phyloP scores from a whole-genome alignment of 768 basidiomycete species.

The Auricularia heimuer region DNA sequence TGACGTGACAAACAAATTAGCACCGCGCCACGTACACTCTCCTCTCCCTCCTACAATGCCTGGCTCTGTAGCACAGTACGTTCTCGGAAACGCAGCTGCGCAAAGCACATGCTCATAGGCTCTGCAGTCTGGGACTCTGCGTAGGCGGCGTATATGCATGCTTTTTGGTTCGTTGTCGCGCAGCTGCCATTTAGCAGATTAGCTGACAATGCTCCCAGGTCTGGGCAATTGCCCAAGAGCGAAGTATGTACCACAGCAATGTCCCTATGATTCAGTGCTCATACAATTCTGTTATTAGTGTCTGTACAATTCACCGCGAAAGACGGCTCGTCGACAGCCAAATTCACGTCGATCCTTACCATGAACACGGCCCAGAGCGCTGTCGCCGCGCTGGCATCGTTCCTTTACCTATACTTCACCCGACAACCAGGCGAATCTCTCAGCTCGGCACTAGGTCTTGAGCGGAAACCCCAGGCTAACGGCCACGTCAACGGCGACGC shows the following conservation, averaged over 20 bases:
- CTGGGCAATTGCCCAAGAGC: slow-evolving; percentile 92
- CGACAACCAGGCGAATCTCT: slow-evolving; percentile 45
- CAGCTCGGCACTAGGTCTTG: slow-evolving; percentile 52
- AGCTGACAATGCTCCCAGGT: slow-evolving; percentile 33
- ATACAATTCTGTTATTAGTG: slow-evolving; percentile 32
- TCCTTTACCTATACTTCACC: slow-evolving; percentile 63
- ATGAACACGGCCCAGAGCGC: slow-evolving; percentile 79
- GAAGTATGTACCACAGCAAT: slow-evolving; percentile 42
- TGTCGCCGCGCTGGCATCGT: slow-evolving; percentile 64
- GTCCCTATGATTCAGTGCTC: background rate
- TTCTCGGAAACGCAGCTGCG: too few relatives aligned
- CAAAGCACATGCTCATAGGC: background rate
- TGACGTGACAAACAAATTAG: background rate
- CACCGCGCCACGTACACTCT: background rate
- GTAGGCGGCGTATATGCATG: slow-evolving; percentile 86
- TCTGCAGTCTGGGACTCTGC: slow-evolving; percentile 57
- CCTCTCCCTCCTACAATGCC: background rate
- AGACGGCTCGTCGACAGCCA: slow-evolving; percentile 47
- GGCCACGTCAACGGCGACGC: slow-evolving; percentile 26
- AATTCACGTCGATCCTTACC: slow-evolving; percentile 79
- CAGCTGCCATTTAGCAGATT: slow-evolving; percentile 4
- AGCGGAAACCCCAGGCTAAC: slow-evolving; percentile 20
- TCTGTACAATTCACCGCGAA: slow-evolving; percentile 74
- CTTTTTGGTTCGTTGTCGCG: slow-evolving; percentile 40
- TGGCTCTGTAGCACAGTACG: background rate